Conservation (phyloP, 768 basidiomycete genomes). For the Inosperma sp. region DNA sequence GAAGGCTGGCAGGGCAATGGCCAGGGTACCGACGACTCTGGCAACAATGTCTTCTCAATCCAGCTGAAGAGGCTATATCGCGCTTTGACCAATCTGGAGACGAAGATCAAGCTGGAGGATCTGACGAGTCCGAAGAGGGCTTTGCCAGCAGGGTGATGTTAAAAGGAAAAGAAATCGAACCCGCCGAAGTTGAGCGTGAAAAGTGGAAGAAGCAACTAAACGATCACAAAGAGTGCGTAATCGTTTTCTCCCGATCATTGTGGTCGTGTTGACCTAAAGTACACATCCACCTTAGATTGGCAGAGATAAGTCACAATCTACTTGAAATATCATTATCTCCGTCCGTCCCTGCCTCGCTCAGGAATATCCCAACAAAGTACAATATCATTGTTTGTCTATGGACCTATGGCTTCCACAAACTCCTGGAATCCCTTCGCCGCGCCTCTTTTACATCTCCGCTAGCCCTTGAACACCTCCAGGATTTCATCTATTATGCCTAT, state of each 20-base stretch:
- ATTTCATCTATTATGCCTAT: conserved; percentile 94
- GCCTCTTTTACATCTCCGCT: conserved; percentile 64
- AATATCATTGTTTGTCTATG: conserved; percentile 93
- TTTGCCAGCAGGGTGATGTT: too few species aligned
- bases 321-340: conserved; percentile 82
- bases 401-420: conserved; percentile 85
- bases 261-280: too few species aligned
- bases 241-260: conserved; percentile 7
- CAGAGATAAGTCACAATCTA: conserved; percentile 85
- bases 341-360: conserved; percentile 79
- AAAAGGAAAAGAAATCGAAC: conserved; percentile 41
- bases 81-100: too few species aligned
- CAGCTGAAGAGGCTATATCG: conserved; percentile 83
- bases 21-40: too few species aligned
- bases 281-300: conserved; percentile 50
- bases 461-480: conserved; percentile 87
- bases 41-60: conserved; percentile 59
- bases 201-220: conserved; percentile 67
- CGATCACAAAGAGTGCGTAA: conserved; percentile 78
- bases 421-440: conserved; percentile 85
- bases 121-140: too few species aligned
- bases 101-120: too few species aligned
- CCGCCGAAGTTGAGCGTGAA: conserved; percentile 64
- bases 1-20: too few species aligned
- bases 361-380: conserved; percentile 87